phyloP scores from a whole-genome alignment of 2,329 filamentous ascomycete genomes.

The Paraphaeosphaeria sporulosa region DNA sequence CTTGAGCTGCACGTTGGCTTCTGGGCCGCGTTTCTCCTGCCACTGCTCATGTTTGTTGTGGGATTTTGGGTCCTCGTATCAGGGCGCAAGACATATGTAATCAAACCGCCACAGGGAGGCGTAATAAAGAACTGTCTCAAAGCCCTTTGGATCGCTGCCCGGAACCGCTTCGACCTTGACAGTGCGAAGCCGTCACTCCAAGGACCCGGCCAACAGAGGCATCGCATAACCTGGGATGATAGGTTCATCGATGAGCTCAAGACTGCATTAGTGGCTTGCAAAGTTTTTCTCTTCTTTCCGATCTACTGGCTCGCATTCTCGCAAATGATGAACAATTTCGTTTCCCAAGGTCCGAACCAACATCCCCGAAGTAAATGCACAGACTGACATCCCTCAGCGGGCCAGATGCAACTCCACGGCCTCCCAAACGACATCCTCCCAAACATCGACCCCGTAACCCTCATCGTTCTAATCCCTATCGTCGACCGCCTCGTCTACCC shows the following conservation, averaged over 20 bases:
- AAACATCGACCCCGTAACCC: conserved; percentile 56
- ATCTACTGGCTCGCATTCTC: conserved; percentile 56
- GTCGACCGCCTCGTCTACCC: conserved; percentile 57
- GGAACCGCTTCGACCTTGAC: conserved; percentile 62
- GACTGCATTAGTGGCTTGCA: conserved; percentile 70
- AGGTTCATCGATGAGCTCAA: conserved; percentile 76
- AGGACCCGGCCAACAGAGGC: conserved; percentile 49
- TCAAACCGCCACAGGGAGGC: conserved; percentile 48
- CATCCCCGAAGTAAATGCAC: not conserved
- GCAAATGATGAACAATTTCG: conserved; percentile 59
- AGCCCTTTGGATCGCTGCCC: conserved; percentile 63
- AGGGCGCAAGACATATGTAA: conserved; percentile 45
- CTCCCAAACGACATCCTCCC: conserved; percentile 59
- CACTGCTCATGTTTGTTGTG: conserved; percentile 70
- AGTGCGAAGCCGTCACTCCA: conserved; percentile 69
- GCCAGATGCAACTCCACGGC: conserved; percentile 55
- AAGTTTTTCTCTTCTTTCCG: conserved; percentile 66
- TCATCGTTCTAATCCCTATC: conserved; percentile 57
- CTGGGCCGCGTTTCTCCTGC: conserved; percentile 72
- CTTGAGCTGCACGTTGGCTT: conserved; percentile 75
- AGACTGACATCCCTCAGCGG: conserved; percentile 34
- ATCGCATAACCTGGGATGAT: conserved; percentile 67
- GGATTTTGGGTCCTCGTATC: conserved; percentile 62
- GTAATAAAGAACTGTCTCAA: conserved; percentile 60
- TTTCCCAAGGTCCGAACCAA: conserved; percentile 51